These are phyloP conservation scores for Eucalyptus globulus DNA, from an alignment of 345 rosid genomes.

Conservation along the genomic window DNA sequence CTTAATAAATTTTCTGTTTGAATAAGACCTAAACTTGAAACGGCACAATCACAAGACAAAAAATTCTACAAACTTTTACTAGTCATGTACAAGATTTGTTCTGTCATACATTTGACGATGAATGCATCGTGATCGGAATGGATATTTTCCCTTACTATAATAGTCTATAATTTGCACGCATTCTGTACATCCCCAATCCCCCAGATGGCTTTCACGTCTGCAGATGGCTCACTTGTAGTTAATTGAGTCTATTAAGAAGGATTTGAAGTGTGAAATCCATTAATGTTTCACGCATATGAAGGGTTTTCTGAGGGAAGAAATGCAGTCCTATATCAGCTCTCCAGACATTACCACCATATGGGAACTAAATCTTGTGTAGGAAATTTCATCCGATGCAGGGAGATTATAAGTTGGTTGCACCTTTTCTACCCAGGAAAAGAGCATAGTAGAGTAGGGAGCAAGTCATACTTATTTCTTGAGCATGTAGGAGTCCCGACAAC, in stretches of 20 bases:
- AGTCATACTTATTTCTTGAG: neutral
- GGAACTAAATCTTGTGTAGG: neutral
- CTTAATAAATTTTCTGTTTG: neutral
- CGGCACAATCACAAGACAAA: neutral
- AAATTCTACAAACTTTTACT: neutral
- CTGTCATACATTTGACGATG: neutral
- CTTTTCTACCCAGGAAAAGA: neutral
- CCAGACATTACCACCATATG: neutral
- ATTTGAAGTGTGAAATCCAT: neutral
- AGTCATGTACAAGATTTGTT: neutral
- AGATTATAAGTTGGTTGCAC: neutral
- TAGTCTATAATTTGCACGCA: too few relatives aligned
- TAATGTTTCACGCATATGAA: neutral
- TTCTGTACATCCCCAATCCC: neutral
- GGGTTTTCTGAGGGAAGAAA: neutral
- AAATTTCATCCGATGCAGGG: neutral
- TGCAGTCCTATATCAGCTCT: neutral
- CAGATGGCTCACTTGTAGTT: neutral
- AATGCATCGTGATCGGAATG: too few relatives aligned
- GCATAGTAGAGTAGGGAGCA: neutral
- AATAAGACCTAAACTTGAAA: neutral
- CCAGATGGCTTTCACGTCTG: neutral
- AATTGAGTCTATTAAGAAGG: neutral
- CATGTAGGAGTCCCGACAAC: neutral
- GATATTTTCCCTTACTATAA: neutral